Evolutionary conservation across 306 rosid species (phyloP).

Genomic region (Morella rubra): DNA sequence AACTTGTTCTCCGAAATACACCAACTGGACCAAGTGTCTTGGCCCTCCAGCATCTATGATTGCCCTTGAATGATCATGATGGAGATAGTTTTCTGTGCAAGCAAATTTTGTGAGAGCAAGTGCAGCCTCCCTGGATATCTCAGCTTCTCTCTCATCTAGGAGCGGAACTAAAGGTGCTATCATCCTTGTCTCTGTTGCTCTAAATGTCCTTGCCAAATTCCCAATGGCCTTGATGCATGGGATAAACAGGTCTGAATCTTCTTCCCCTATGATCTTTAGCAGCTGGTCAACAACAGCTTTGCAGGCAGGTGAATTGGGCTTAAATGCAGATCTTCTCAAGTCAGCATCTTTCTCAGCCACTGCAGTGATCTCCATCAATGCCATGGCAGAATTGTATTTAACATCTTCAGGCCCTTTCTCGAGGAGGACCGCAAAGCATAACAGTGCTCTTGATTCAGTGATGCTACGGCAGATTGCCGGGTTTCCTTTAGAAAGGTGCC

Average conservation of each 20-base stretch:
- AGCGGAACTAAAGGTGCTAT: conserved; percentile 77
- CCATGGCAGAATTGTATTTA: conserved; percentile 82
- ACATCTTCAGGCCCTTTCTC: conserved; percentile 77
- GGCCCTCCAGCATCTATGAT: conserved; percentile 78
- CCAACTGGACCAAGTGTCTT: conserved; percentile 79
- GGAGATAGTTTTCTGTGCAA: conserved; percentile 70
- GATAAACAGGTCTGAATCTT: conserved; percentile 65
- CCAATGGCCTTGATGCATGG: conserved; percentile 81
- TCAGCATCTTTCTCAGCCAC: conserved; percentile 88
- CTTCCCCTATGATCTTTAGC: conserved; percentile 61
- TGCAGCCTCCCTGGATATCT: conserved; percentile 60
- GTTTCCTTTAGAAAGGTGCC: conserved; percentile 71
- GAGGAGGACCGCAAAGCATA: conserved; percentile 82
- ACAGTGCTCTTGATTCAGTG: conserved; percentile 83
- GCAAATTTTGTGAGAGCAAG: conserved; percentile 77
- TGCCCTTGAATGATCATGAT: conserved; percentile 78
- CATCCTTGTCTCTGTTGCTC: conserved; percentile 80
- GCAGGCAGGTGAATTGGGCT: conserved; percentile 93
- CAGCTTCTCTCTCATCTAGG: conserved; percentile 79
- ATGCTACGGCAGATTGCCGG: conserved; percentile 74
- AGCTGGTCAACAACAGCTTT: conserved; percentile 88
- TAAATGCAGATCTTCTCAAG: conserved; percentile 81
- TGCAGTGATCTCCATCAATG: conserved; percentile 84
- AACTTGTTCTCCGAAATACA: conserved; percentile 76
- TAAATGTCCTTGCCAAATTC: conserved; percentile 80